Percentiles rank a stretch among this genome's conserved stretches.
phyloP scores from a whole-genome alignment of 305 asterid species.

The Fraxinus platypoda region DNA sequence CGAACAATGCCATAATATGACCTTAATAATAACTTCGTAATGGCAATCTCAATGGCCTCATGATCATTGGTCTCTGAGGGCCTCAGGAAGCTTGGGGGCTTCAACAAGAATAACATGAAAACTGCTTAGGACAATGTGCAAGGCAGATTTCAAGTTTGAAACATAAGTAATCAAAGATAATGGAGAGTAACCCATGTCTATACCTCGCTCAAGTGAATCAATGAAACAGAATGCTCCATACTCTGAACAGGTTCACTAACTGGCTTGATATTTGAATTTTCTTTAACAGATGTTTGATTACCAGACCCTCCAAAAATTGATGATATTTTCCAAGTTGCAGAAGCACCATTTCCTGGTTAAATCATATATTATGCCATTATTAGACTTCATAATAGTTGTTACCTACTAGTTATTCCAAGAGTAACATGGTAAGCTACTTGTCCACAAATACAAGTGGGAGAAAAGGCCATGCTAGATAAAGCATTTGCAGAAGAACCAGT shows the following conservation, averaged over 20 bases:
- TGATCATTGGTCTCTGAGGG: conserved; percentile 88
- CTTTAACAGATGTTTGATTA: conserved; percentile 52
- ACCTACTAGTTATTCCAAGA: not conserved
- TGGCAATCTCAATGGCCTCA: conserved; percentile 71
- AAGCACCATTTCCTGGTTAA: conserved; percentile 46
- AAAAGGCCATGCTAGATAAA: not conserved
- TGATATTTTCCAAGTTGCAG: conserved; percentile 88
- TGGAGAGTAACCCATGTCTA: conserved; percentile 3
- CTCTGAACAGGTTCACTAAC: conserved; percentile 64
- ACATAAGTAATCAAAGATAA: not conserved
- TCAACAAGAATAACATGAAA: conserved; percentile 20
- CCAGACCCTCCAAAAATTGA: conserved; percentile 85
- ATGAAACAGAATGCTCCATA: conserved; percentile 57
- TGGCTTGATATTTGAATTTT: conserved; percentile 51
- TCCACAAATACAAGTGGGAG: not conserved
- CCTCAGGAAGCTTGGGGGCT: conserved; percentile 96
- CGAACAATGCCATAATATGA: conserved; percentile 95
- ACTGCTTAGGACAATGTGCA: conserved; percentile 17
- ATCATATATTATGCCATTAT: conserved; percentile 19
- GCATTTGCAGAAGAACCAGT: not conserved
- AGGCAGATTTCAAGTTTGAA: not conserved
- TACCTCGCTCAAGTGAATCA: conserved; percentile 93
- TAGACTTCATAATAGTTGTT: conserved; percentile 12
- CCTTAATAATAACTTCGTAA: conserved; percentile 75
- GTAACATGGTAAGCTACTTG: not conserved